Base-by-base conservation (phyloP, 2,329 filamentous ascomycete species). In the Immersiporthe knoxdaviesiana region DNA sequence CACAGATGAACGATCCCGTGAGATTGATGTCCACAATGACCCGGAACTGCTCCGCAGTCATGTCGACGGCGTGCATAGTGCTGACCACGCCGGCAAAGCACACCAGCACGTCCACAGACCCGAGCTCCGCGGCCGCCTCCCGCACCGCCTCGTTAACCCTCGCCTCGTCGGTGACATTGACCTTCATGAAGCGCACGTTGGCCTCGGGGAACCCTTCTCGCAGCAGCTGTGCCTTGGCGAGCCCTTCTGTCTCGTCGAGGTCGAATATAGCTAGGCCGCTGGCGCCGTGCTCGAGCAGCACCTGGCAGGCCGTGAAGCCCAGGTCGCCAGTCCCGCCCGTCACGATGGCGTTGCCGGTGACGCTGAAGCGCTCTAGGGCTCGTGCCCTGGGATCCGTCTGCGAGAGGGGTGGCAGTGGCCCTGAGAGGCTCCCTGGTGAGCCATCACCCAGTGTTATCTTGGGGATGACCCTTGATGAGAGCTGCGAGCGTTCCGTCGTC, bases 61-160 rank as follows among this genome's bases (percentile, higher is more conserved):
- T 88, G 1, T 90, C 86, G 0, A 91, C 77, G 0, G 90, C 87
- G 70, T 88, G 85, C 0, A 84, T 81, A 72, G 87, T 90, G 50
- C 83, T 84, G 0, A 92, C 91, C 0, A 93, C 84, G 6, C 91
- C 91, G 0, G 90, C 91, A 74, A 92, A 91, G 73, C 87, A 89
- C 72, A 87, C 83, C 1, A 91, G 79, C 58, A 86, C 84, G 69
- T 87, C 81, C 2, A 91, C 75, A 24, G 79, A 79, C 1, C 87
- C 87, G 2, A 90, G 79, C 1, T 78, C 74, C 14, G 77, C 72
- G 0, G 79, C 80, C 0, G 80, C 81, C 61, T 79, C 76, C 7
- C 77, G 71, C 3, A 86, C 78, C 0, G 82, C 83, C 3, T 21
- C 35, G 1, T 66, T 52, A 2, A 76, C 71, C 44, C 37, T 68